phyloP scores from a whole-genome alignment of 2,329 filamentous ascomycete species.

The Alternaria atra region DNA sequence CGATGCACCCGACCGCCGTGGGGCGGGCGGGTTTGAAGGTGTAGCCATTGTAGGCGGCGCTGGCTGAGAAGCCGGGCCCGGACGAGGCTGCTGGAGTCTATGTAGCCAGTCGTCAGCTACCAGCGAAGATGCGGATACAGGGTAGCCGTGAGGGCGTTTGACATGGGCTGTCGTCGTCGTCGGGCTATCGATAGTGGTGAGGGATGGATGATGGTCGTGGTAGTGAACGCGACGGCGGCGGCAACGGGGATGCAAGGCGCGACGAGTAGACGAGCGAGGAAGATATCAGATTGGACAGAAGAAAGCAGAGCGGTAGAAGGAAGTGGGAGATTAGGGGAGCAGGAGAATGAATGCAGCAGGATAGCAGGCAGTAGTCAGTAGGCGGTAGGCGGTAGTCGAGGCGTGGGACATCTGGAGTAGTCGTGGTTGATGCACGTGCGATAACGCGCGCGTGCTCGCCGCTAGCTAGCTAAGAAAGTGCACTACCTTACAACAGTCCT shows the following conservation, averaged over 20 bases:
- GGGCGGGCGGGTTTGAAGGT: conserved; percentile 40
- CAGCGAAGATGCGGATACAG: conserved; percentile 51
- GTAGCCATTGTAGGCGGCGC: conserved; percentile 49
- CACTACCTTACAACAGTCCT: background rate
- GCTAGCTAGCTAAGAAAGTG: background rate
- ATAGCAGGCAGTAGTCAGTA: conserved; percentile 1
- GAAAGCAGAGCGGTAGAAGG: background rate
- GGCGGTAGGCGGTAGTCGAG: background rate
- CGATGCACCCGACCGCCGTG: conserved; percentile 50
- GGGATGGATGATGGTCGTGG: conserved; percentile 9
- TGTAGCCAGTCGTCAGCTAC: conserved; percentile 35
- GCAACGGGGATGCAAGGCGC: conserved; percentile 5
- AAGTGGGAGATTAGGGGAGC: background rate
- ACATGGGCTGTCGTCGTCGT: conserved; percentile 44
- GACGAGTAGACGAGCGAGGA: background rate
- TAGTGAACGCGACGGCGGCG: conserved; percentile 13
- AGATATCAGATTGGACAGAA: background rate
- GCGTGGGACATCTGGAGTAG: background rate
- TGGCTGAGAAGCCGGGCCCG: conserved; percentile 39
- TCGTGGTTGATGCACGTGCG: background rate
- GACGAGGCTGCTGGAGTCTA: conserved; percentile 17
- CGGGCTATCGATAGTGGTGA: conserved; percentile 19
- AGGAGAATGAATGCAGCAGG: background rate
- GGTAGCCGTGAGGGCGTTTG: conserved; percentile 48
- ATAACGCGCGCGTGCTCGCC: conserved; percentile 13